Conservation (phyloP, 169 alveolate species). For the Cystoisospora suis region DNA sequence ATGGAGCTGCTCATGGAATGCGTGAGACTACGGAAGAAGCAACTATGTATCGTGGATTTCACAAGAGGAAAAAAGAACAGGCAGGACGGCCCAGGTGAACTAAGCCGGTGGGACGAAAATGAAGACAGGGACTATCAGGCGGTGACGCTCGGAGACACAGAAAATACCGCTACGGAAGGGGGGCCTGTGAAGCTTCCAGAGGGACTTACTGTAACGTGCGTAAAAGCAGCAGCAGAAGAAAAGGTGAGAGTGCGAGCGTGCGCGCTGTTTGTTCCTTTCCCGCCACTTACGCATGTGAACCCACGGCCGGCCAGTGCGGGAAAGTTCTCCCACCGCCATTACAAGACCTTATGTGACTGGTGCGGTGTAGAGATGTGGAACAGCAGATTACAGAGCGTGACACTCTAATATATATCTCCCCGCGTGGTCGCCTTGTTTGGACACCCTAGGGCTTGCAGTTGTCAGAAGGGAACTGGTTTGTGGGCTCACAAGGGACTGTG, state of each 20-base stretch:
- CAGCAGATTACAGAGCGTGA: too few species aligned
- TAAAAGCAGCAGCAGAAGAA: not conserved
- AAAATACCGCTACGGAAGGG: not conserved
- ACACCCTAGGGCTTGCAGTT: too few species aligned
- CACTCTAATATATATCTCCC: too few species aligned
- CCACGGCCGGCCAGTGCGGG: too few species aligned
- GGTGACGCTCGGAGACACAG: not conserved
- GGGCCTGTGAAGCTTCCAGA: constrained; percentile 18
- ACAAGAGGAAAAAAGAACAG: not conserved
- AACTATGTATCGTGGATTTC: not conserved
- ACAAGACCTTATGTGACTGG: too few species aligned
- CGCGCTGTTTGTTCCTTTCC: not conserved
- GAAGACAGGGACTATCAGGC: not conserved
- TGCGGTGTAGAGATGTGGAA: too few species aligned
- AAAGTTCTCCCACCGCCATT: too few species aligned
- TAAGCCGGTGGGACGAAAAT: not conserved
- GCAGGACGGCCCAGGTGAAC: not conserved
- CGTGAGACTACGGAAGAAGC: not conserved
- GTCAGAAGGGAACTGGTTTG: too few species aligned
- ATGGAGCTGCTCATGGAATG: constrained; percentile 30
- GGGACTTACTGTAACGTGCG: not conserved
- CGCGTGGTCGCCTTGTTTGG: too few species aligned
- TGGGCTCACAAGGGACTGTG: too few species aligned
- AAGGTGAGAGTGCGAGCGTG: not conserved
- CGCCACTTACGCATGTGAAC: not conserved